phyloP scores from a whole-genome alignment of 148 eudicot genomes.

The Fagopyrum homotropicum region DNA sequence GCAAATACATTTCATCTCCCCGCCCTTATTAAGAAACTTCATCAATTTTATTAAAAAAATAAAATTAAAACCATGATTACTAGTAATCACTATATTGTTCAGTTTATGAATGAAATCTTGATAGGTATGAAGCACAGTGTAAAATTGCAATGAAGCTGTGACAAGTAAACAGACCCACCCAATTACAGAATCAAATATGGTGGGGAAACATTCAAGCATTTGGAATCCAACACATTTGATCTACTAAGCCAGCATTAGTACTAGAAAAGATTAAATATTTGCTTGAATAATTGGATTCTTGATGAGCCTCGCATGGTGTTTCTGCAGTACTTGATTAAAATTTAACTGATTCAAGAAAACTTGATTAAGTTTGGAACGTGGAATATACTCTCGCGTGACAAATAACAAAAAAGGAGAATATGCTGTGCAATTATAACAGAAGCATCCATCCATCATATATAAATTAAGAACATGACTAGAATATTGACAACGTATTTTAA shows the following conservation, averaged over 20 bases:
- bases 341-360: neutral
- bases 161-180: neutral
- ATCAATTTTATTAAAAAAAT: no score
- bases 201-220: neutral
- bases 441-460: neutral
- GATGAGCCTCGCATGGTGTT: neutral
- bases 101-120: neutral
- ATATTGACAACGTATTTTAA: no score
- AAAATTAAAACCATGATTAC: no score
- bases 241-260: neutral
- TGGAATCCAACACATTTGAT: neutral
- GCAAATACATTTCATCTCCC: no score
- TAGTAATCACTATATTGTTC: neutral
- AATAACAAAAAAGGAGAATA: neutral
- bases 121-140: neutral
- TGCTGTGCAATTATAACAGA: neutral
- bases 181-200: neutral
- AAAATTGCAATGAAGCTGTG: neutral
- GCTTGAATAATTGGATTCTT: neutral
- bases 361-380: neutral
- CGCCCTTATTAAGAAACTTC: no score
- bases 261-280: neutral
- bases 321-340: neutral
- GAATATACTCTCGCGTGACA: slow-evolving; percentile 1
- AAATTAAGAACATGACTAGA: no score